A percentile compares a stretch with the other conserved stretches of the same genome.
phyloP scores from a whole-genome alignment of 169 alveolate species.

The Eimeria necatrix region DNA sequence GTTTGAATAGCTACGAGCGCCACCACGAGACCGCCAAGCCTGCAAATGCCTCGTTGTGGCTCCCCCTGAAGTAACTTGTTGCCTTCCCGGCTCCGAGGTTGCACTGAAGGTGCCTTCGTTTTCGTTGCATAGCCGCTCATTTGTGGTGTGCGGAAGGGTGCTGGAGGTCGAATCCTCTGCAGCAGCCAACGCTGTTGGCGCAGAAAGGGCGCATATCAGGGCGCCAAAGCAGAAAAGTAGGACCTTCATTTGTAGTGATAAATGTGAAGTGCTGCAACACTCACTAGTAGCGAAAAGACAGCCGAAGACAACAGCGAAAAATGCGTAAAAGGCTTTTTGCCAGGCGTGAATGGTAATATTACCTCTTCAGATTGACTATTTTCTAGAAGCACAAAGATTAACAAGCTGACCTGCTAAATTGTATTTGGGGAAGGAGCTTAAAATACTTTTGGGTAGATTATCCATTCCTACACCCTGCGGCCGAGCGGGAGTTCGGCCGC shows the following conservation, averaged over 20 bases:
- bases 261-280: too few species aligned
- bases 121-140: not conserved
- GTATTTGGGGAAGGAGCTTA: too few species aligned
- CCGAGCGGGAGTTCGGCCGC: too few species aligned
- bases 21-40: constrained; percentile 62
- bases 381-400: too few species aligned
- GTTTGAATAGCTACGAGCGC: constrained; percentile 14
- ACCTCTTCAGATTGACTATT: too few species aligned
- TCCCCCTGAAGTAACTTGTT: not conserved
- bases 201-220: not conserved
- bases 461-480: too few species aligned
- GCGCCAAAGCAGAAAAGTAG: not conserved
- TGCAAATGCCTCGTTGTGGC: constrained; percentile 48
- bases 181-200: not conserved
- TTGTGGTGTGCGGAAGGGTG: not conserved
- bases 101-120: not conserved
- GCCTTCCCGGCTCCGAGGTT: not conserved
- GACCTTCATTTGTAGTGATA: not conserved
- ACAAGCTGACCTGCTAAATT: too few species aligned
- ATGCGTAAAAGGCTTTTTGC: too few species aligned
- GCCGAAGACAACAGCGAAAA: too few species aligned
- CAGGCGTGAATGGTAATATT: too few species aligned
- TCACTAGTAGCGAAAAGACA: too few species aligned
- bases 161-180: not conserved
- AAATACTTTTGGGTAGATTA: too few species aligned